These are phyloP conservation scores for Fonsecaea pugnacius DNA, from an alignment of 2,329 filamentous ascomycete species.

Conservation along the genomic window DNA sequence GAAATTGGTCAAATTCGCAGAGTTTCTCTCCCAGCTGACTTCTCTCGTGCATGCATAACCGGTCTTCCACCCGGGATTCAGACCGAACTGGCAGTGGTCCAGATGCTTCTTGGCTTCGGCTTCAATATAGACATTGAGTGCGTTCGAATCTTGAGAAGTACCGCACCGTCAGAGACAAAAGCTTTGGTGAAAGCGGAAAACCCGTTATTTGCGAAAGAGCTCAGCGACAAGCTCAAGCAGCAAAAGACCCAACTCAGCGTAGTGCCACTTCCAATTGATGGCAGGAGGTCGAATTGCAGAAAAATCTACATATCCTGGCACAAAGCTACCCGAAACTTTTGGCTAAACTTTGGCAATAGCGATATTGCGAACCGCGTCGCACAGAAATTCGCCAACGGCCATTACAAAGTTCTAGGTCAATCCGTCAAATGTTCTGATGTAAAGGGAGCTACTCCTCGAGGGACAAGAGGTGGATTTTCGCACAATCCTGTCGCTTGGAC, in stretches of 20 bases:
- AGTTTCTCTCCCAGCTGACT: conserved; percentile 38
- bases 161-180: neutral
- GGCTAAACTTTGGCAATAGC: conserved; percentile 37
- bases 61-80: conserved; percentile 32
- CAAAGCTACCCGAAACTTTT: conserved; percentile 35
- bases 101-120: conserved; percentile 28
- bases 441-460: conserved; percentile 13
- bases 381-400: conserved; percentile 35
- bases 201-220: conserved; percentile 34
- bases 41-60: conserved; percentile 36
- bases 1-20: conserved; percentile 36
- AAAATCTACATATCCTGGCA: conserved; percentile 40
- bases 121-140: conserved; percentile 32
- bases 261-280: conserved; percentile 25
- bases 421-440: conserved; percentile 19
- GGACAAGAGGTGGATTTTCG: neutral
- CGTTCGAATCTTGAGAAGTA: conserved; percentile 25
- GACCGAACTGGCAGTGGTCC: conserved; percentile 25
- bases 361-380: conserved; percentile 35
- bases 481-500: conserved; percentile 35
- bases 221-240: conserved; percentile 26
- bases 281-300: conserved; percentile 33
- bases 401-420: conserved; percentile 35
- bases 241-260: conserved; percentile 25
- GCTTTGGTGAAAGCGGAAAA: conserved; percentile 34